Evolutionary conservation across 2,329 filamentous ascomycete genomes (phyloP).

Genomic region (Monilinia vaccinii-corymbosi): DNA sequence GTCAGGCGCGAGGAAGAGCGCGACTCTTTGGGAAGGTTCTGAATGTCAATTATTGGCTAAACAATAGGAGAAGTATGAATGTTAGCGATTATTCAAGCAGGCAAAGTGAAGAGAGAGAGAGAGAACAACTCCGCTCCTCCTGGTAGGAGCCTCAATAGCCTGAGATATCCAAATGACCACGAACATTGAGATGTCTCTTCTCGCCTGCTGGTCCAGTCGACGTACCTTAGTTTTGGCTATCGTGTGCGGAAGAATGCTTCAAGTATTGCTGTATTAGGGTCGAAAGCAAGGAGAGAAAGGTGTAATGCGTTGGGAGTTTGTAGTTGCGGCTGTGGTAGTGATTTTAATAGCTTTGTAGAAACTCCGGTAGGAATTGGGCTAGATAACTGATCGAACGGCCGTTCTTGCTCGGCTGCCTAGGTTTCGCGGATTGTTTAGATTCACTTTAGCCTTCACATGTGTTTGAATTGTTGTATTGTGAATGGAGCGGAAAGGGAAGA

Average conservation of each 20-base stretch:
- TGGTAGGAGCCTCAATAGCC: background rate
- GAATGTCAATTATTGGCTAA: background rate
- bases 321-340: background rate
- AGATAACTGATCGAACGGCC: background rate
- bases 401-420: background rate
- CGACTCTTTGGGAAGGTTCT: background rate
- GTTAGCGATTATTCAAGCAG: background rate
- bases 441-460: background rate
- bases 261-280: background rate
- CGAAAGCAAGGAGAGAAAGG: background rate
- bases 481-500: background rate
- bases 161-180: background rate
- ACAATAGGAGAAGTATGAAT: background rate
- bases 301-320: background rate
- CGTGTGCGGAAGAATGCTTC: background rate
- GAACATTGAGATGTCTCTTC: background rate
- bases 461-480: too few relatives aligned
- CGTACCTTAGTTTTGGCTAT: background rate
- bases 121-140: background rate
- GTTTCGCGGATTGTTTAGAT: background rate
- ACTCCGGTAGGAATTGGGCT: slow-evolving; percentile 4
- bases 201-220: background rate
- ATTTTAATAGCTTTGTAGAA: slow-evolving; percentile 1
- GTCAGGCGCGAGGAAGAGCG: slow-evolving; percentile 6
- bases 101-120: background rate